Percentiles rank a stretch among this genome's conserved stretches.
These are phyloP conservation scores for Linaria vulgaris DNA, from an alignment of 257 asterid species.

Conservation along the genomic window DNA sequence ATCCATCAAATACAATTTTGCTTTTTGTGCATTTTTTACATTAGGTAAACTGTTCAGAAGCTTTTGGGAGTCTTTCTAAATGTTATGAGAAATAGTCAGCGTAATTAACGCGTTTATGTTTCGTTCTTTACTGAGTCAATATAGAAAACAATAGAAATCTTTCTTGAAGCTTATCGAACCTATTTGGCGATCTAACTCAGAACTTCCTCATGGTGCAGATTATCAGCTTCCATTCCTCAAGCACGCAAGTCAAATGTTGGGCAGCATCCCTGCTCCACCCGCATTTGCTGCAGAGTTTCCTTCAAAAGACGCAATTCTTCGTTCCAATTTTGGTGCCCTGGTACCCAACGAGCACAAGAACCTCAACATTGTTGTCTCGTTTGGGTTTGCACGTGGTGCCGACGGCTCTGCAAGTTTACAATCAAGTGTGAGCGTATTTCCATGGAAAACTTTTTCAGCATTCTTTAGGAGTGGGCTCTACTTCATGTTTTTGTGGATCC, in stretches of 20 bases:
- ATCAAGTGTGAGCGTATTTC: constrained; percentile 47
- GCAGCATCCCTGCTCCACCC: constrained; percentile 76
- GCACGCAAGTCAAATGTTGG: constrained; percentile 76
- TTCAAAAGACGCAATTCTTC: constrained; percentile 50
- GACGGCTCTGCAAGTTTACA: constrained; percentile 53
- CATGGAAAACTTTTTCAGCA: constrained; percentile 47
- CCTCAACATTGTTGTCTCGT: constrained; percentile 56
- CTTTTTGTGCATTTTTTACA: too few relatives aligned
- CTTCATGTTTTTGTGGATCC: constrained; percentile 54
- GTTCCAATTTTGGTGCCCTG: constrained; percentile 42
- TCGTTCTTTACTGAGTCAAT: too few relatives aligned
- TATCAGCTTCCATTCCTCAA: constrained; percentile 50
- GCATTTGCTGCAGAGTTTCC: constrained; percentile 92
- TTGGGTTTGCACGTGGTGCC: constrained; percentile 52
- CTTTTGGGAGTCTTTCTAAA: too few relatives aligned
- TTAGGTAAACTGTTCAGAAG: too few relatives aligned
- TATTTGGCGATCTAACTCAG: too few relatives aligned
- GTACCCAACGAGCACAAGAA: constrained; percentile 55
- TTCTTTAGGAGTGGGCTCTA: constrained; percentile 52
- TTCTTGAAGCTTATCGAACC: too few relatives aligned
- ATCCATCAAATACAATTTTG: too few relatives aligned
- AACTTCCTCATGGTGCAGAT: constrained; percentile 23
- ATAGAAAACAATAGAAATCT: too few relatives aligned
- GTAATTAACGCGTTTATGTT: too few relatives aligned
- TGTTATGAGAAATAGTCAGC: too few relatives aligned